phyloP scores from a whole-genome alignment of 305 asterid genomes.

The Fraxinus velutina region DNA sequence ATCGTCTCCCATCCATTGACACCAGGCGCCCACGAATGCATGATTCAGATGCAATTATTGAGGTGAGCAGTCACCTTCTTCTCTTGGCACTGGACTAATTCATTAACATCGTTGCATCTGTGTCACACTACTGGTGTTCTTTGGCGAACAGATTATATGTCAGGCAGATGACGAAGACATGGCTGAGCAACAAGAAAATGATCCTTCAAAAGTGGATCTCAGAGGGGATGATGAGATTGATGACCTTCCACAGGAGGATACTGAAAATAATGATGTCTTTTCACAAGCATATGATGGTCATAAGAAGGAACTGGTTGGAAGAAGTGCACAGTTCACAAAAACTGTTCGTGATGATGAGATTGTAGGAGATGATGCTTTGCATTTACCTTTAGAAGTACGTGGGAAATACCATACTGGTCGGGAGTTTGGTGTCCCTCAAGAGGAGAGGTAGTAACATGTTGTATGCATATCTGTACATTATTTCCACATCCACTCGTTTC shows the following conservation, averaged over 20 bases:
- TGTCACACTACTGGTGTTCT: conserved; percentile 15
- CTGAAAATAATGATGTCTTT: conserved; percentile 33
- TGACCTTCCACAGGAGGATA: conserved; percentile 46
- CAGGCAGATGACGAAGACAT: conserved; percentile 55
- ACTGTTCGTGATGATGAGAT: conserved; percentile 29
- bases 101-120: conserved; percentile 3
- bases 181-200: conserved; percentile 50
- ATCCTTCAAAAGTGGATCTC: conserved; percentile 33
- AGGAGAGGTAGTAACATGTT: conserved; percentile 46
- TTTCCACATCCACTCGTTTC: neutral
- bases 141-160: conserved; percentile 64
- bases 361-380: conserved; percentile 39
- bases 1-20: conserved; percentile 84
- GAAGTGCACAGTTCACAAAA: conserved; percentile 39
- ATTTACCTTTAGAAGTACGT: conserved; percentile 35
- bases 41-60: conserved; percentile 79
- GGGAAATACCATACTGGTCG: conserved; percentile 29
- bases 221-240: conserved; percentile 48
- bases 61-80: conserved; percentile 40
- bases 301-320: conserved; percentile 42
- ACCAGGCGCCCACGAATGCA: conserved; percentile 81
- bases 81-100: conserved; percentile 15
- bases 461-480: conserved; percentile 12
- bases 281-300: conserved; percentile 45
- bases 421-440: conserved; percentile 37